Percentiles rank a stretch among this genome's conserved stretches.
phyloP scores from a whole-genome alignment of 176 grass and related monocot species.

The Musa schizocarpa region DNA sequence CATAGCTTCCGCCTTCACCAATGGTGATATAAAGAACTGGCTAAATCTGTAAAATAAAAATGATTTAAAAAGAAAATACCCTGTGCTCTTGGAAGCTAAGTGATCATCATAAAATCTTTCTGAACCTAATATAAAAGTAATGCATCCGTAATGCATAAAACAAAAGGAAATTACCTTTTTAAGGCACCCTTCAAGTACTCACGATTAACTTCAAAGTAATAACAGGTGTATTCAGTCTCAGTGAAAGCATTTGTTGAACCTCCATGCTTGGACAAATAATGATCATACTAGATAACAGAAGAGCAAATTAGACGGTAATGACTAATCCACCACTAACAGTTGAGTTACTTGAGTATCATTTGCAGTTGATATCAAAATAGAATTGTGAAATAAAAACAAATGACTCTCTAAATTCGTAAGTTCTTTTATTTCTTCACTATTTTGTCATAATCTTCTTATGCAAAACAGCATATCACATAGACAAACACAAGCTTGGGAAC shows the following conservation, averaged over 20 bases:
- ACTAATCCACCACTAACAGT: neutral
- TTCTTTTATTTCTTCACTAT: neutral
- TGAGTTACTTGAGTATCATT: neutral
- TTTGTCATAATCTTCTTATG: neutral
- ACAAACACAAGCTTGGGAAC: neutral
- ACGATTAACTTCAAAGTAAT: slow-evolving; percentile 80
- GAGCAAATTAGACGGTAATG: neutral
- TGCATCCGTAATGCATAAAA: neutral
- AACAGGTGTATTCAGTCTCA: slow-evolving; percentile 91
- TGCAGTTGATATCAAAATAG: neutral
- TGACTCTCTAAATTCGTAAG: neutral
- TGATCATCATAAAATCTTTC: neutral
- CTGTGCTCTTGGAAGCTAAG: slow-evolving; percentile 16
- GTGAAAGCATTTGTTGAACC: slow-evolving; percentile 94
- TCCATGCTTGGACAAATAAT: slow-evolving; percentile 87
- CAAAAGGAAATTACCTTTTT: slow-evolving; percentile 49
- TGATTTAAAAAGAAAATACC: slow-evolving; percentile 22
- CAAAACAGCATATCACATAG: neutral
- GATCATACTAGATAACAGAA: slow-evolving; percentile 60
- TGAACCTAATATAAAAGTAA: neutral
- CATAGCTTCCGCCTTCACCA: slow-evolving; percentile 94
- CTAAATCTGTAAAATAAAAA: slow-evolving; percentile 53
- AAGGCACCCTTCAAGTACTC: slow-evolving; percentile 78
- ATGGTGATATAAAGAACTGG: slow-evolving; percentile 94
- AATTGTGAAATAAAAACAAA: neutral